Base-by-base conservation (phyloP, 495 filamentous ascomycete genomes). In the Podospora bellae-mahoneyi region DNA sequence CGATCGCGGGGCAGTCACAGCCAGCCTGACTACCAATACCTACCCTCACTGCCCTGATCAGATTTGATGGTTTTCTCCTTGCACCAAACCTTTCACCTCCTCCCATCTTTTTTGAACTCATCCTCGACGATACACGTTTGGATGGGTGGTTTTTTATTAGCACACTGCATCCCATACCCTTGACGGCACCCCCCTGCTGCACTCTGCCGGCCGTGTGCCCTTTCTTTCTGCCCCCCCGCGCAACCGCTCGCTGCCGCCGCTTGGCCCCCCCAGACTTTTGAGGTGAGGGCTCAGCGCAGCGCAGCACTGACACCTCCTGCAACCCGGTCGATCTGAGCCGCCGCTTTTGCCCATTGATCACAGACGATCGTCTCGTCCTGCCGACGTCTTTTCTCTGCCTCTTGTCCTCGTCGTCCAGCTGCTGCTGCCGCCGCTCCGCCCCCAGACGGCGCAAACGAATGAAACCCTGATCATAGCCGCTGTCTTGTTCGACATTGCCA, bases 401-500 rank as follows among this genome's bases (percentile, higher is more conserved):
- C 39, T 48, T 69, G 32, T 26, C 23, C 66, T 69, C 70, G 27
- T 63, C 68, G 56, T 66, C 69, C 65, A 54, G 56, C 53, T 64
- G 64, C 67, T 68, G 65, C 70, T 66, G 67, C 65, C 27, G 56
- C 53, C 62, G 66, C 66, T 68, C 67, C 70, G 69, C 68, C 34
- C 71, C 66, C 56, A 28, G 44, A 62, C 53, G 39, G 67, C 48
- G 74, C 67, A 77, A 74, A 77, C 79, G 77, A 80, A 81, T 79
- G 75, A 78, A 72, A 79, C 79, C 76, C 73, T 75, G 68, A 78
- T 78, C 77, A 71, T 82, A 82, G 73, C 80, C 78, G 79, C 78
- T 77, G 71, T 76, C 75, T 75, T 64, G 55, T 61, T 76, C 75
- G 77, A 77, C 78, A 79, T 79, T 76, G 74, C 39, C 39, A 48